These are phyloP conservation scores for Helicocarpus griseus DNA, from an alignment of 2,329 filamentous ascomycete genomes.

Conservation along the genomic window DNA sequence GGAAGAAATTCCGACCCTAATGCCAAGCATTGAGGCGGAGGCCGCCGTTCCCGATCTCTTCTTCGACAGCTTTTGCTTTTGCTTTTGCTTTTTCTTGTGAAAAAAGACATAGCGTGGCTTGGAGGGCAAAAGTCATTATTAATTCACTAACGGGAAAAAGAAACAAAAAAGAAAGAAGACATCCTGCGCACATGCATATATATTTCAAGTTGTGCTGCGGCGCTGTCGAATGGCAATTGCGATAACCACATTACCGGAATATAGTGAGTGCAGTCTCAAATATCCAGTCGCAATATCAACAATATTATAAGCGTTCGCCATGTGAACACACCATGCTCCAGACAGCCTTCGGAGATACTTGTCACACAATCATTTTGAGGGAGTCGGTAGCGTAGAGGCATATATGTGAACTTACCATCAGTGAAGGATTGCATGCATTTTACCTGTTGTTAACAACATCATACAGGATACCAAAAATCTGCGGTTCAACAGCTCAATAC, in stretches of 20 bases:
- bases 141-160: background rate
- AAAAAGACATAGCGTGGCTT: background rate
- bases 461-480: too few relatives aligned
- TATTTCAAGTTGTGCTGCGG: too few relatives aligned
- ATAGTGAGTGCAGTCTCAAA: too few relatives aligned
- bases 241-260: too few relatives aligned
- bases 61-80: background rate
- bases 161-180: too few relatives aligned
- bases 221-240: too few relatives aligned
- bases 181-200: too few relatives aligned
- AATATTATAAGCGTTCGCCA: too few relatives aligned
- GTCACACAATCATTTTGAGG: background rate
- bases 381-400: background rate
- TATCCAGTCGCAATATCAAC: background rate
- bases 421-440: background rate
- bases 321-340: background rate
- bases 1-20: background rate
- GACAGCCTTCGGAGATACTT: background rate
- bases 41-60: slow-evolving; percentile 1
- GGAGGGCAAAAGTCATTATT: background rate
- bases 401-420: background rate
- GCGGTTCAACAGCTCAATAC: too few relatives aligned
- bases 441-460: too few relatives aligned
- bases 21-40: slow-evolving; percentile 4
- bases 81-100: background rate